Base-by-base conservation (phyloP, 2,329 filamentous ascomycete species). In the Tolypocladium nubicola region DNA sequence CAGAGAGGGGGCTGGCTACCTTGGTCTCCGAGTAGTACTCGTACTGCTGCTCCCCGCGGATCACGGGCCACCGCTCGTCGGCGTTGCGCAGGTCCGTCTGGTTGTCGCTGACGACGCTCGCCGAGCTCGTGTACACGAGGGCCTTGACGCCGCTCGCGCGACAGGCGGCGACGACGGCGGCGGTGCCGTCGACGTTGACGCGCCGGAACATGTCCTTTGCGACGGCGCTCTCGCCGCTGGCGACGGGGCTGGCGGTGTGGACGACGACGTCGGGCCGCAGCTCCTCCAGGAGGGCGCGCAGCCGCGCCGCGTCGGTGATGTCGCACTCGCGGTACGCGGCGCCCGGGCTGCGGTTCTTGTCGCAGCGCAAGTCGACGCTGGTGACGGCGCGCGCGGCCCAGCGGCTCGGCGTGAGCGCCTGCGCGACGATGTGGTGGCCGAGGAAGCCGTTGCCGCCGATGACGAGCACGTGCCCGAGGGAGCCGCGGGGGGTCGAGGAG, bases 11-110 rank as follows among this genome's bases (percentile, higher is more conserved):
- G 39, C 10, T 64, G 21, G 39, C 10, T 64, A 88, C 89, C 83
- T 97, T 97, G 16, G 90, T 95, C 74, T 92, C 86, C 37, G 91
- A 91, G 73, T 97, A 97, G 73, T 90, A 90, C 71, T 91, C 88
- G 57, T 78, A 78, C 72, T 92, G 86, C 63, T 84, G 74, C 59
- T 81, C 80, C 38, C 89, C 89, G 52, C 84, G 79, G 55, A 94
- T 85, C 54, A 88, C 80, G 35, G 90, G 90, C 80, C 88, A 90
- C 52, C 81, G 77, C 78, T 97, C 93, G 71, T 92, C 87, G 62
- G 90, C 90, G 70, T 96, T 92, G 70, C 85, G 81, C 69, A 95
- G 81, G 70, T 96, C 89, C 60, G 76, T 82, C 60, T 80, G 77
- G 64, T 92, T 92, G 73, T 97, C 91, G 68, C 89, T 87, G 62